Percentiles rank a stretch among this genome's conserved stretches.
These are phyloP conservation scores for Reutealis trisperma DNA, from an alignment of 345 rosid genomes.

Conservation along the genomic window DNA sequence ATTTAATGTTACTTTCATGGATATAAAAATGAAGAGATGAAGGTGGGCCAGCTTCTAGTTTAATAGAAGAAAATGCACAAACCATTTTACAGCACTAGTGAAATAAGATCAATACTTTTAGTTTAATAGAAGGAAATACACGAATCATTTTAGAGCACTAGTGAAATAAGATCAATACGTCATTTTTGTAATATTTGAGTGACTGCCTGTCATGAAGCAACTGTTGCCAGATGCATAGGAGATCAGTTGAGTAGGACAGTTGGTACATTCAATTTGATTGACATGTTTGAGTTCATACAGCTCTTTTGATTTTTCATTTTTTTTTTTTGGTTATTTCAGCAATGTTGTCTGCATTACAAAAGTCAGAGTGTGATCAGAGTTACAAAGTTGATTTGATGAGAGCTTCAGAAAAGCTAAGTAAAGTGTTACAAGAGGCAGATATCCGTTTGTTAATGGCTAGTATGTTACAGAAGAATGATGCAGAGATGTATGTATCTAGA, in stretches of 20 bases:
- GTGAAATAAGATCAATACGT: background rate
- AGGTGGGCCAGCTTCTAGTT: background rate
- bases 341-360: conserved; percentile 53
- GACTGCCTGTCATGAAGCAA: no score
- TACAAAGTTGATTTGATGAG: conserved; percentile 38
- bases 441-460: conserved; percentile 52
- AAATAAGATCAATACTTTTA: background rate
- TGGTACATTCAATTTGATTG: background rate
- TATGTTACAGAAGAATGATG: conserved; percentile 54
- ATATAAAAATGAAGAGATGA: background rate
- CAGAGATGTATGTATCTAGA: conserved; percentile 54
- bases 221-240: background rate
- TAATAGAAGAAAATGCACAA: background rate
- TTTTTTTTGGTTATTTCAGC: conserved; percentile 47
- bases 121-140: background rate
- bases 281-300: background rate
- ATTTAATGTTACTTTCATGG: background rate
- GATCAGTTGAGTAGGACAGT: background rate
- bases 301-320: conserved; percentile 4
- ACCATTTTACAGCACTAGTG: background rate
- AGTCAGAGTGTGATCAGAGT: conserved; percentile 39
- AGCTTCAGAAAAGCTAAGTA: conserved; percentile 62
- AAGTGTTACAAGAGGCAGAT: conserved; percentile 57
- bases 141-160: background rate
- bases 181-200: no score